Evolutionary conservation across 805 yeast species (phyloP).

Genomic region (Teunomyces stri): DNA sequence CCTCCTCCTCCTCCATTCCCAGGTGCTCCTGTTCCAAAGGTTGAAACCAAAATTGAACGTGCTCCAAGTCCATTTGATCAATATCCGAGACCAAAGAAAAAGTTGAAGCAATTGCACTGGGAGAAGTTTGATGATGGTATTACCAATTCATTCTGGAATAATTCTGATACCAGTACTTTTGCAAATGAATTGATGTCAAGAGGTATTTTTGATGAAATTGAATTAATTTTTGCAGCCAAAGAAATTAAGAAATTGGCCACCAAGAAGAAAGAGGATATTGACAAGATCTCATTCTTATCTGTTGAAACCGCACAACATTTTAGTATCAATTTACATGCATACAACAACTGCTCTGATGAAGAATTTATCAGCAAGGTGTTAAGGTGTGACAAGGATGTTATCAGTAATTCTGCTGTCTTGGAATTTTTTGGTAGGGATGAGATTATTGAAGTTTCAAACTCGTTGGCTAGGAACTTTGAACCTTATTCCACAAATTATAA

Average conservation of each 20-base stretch:
- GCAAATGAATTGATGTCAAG: constrained; percentile 50
- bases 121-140: constrained; percentile 56
- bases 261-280: constrained; percentile 40
- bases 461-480: constrained; percentile 52
- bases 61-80: constrained; percentile 35
- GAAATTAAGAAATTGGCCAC: constrained; percentile 47
- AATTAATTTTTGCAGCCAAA: constrained; percentile 56
- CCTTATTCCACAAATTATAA: constrained; percentile 60
- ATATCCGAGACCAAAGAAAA: constrained; percentile 56
- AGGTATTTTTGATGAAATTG: constrained; percentile 68
- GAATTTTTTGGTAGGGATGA: constrained; percentile 73
- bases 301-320: constrained; percentile 77
- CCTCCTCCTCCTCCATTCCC: constrained; percentile 24
- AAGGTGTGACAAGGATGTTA: constrained; percentile 55
- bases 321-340: constrained; percentile 72
- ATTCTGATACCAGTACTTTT: constrained; percentile 39
- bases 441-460: constrained; percentile 55
- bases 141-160: constrained; percentile 65
- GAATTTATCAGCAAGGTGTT: constrained; percentile 56
- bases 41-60: constrained; percentile 11
- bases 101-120: constrained; percentile 81
- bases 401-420: constrained; percentile 54
- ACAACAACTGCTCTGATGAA: constrained; percentile 49
- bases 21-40: constrained; percentile 23
- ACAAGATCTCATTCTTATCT: constrained; percentile 56